phyloP scores from a whole-genome alignment of 78 protist genomes.

The Dictyostelium brefeldianum region DNA sequence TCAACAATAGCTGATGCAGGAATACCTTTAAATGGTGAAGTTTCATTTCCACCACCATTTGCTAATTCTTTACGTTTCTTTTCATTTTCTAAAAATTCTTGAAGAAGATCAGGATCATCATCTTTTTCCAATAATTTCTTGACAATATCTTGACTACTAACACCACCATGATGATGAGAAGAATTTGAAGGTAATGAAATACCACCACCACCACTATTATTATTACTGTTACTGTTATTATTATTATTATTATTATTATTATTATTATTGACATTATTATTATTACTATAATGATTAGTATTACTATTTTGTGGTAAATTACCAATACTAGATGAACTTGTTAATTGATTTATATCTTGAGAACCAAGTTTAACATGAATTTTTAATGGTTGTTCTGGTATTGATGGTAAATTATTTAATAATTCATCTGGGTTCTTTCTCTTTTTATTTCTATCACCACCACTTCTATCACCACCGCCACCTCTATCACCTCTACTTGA shows the following conservation, averaged over 20 bases:
- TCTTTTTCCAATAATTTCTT: conserved; percentile 3
- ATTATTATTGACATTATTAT: background rate
- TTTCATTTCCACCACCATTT: background rate
- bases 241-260: background rate
- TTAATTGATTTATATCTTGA: conserved; percentile 1
- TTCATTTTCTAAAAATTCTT: conserved; percentile 23
- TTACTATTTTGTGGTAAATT: background rate
- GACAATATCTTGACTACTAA: background rate
- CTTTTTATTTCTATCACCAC: conserved; percentile 8
- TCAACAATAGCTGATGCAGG: background rate
- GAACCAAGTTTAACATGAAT: conserved; percentile 46
- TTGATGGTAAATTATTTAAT: background rate
- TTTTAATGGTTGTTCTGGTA: conserved; percentile 44
- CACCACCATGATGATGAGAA: conserved; percentile 11
- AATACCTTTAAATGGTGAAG: conserved; percentile 10
- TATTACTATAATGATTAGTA: background rate
- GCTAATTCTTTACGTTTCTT: conserved; percentile 7
- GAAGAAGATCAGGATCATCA: conserved; percentile 34
- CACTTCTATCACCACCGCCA: background rate
- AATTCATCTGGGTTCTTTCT: conserved; percentile 26
- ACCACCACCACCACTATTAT: background rate
- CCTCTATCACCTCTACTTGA: background rate
- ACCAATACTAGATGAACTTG: background rate
- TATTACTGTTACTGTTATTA: background rate
- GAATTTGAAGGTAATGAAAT: background rate